Evolutionary conservation across 352 stramenopile species (phyloP).

Genomic region (Paralagenidium karlingii): DNA sequence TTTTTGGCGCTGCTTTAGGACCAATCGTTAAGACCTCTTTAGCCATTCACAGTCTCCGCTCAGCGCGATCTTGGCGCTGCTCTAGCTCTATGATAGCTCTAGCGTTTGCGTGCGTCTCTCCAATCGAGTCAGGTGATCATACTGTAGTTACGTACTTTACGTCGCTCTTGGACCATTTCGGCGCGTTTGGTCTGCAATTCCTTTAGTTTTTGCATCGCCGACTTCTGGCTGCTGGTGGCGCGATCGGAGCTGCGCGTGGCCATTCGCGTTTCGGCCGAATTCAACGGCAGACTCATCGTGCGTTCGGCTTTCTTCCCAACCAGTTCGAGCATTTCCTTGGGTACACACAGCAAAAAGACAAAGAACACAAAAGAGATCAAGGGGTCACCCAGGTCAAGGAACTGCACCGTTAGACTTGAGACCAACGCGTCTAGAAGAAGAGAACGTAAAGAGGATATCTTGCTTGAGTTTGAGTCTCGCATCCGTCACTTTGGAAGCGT

Average conservation of each 20-base stretch:
- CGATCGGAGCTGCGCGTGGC: conserved; percentile 23
- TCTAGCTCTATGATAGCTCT: no score
- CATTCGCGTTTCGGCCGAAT: not conserved
- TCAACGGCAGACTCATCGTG: conserved; percentile 20
- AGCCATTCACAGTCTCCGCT: no score
- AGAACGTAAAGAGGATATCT: conserved; percentile 13
- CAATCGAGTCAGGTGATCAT: conserved; percentile 25
- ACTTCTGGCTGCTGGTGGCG: conserved; percentile 47
- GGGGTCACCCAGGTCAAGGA: not conserved
- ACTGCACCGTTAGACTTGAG: not conserved
- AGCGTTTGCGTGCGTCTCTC: no score
- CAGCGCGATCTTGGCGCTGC: no score
- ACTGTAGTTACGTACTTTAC: conserved; percentile 75
- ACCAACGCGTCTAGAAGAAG: not conserved
- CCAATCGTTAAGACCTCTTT: no score
- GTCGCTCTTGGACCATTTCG: conserved; percentile 63
- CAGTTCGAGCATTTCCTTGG: conserved; percentile 58
- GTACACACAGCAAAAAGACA: conserved; percentile 4
- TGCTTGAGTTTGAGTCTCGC: conserved; percentile 50
- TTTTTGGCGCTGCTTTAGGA: no score
- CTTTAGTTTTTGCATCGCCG: conserved; percentile 50
- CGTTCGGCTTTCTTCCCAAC: conserved; percentile 38
- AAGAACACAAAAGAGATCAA: conserved; percentile 4
- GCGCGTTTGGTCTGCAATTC: conserved; percentile 54
- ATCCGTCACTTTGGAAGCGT: conserved; percentile 28